Conservation (phyloP, 139 green algal species). For the Dunaliella primolecta region DNA sequence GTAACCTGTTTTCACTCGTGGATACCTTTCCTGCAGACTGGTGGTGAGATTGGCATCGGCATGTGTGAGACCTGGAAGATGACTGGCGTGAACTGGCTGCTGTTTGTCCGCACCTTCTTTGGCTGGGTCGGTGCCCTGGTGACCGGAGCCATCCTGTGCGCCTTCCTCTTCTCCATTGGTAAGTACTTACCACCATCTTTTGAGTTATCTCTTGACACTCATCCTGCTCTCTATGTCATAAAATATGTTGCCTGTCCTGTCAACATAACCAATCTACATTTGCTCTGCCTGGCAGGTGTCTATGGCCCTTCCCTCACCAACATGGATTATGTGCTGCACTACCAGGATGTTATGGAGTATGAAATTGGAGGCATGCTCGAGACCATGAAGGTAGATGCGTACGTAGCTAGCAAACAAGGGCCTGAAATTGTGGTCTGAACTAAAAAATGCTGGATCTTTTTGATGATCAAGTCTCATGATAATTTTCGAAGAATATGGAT, state of each 20-base stretch:
- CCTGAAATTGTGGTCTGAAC: not conserved
- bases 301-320: conserved; percentile 10
- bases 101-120: conserved; percentile 13
- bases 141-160: conserved; percentile 9
- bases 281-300: no score
- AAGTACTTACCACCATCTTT: not conserved
- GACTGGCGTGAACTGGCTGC: conserved; percentile 21
- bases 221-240: not conserved
- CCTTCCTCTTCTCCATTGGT: conserved; percentile 18
- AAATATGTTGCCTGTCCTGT: no score
- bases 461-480: no score
- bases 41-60: conserved; percentile 26
- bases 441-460: no score
- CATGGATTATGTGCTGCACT: not conserved
- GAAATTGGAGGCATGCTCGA: not conserved
- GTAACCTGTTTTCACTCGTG: no score
- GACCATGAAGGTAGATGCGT: not conserved
- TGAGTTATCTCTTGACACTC: not conserved
- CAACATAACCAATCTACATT: no score
- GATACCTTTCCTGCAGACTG: conserved; percentile 7
- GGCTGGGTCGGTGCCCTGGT: conserved; percentile 34
- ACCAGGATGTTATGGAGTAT: not conserved
- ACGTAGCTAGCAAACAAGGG: not conserved
- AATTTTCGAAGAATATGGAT: no score
- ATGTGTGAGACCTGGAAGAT: conserved; percentile 20